These are phyloP conservation scores for Metschnikowia cerradonensis DNA, from an alignment of 805 yeast species.

Conservation along the genomic window DNA sequence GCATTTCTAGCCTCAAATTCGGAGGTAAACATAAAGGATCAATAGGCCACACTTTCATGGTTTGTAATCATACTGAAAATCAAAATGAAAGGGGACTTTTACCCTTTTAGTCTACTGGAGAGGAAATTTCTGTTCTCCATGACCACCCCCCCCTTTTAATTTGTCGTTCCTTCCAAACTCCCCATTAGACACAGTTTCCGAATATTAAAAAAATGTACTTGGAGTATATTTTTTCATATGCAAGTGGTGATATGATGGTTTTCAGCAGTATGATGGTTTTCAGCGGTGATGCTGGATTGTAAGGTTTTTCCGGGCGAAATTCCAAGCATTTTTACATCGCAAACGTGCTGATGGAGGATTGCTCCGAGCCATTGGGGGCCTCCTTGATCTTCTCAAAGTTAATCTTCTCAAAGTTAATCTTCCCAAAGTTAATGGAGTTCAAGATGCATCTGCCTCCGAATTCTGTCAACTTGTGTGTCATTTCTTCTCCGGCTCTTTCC, in stretches of 20 bases:
- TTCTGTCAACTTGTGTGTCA: slow-evolving; percentile 64
- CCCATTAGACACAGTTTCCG: no score
- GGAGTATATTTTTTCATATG: background rate
- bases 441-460: slow-evolving; percentile 82
- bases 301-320: background rate
- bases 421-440: slow-evolving; percentile 78
- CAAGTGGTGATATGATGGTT: slow-evolving; percentile 1
- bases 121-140: no score
- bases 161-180: no score
- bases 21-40: no score
- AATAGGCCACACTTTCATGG: no score
- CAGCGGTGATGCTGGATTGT: background rate
- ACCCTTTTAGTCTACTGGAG: no score
- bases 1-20: no score
- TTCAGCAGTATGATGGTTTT: background rate
- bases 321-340: background rate
- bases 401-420: no score
- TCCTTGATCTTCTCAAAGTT: slow-evolving; percentile 56
- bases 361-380: slow-evolving; percentile 21
- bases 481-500: slow-evolving; percentile 58
- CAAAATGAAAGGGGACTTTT: no score
- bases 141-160: no score
- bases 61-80: no score
- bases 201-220: no score
- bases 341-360: slow-evolving; percentile 1